phyloP scores from a whole-genome alignment of 495 filamentous ascomycete species.

The Hypomontagnella monticulosa region DNA sequence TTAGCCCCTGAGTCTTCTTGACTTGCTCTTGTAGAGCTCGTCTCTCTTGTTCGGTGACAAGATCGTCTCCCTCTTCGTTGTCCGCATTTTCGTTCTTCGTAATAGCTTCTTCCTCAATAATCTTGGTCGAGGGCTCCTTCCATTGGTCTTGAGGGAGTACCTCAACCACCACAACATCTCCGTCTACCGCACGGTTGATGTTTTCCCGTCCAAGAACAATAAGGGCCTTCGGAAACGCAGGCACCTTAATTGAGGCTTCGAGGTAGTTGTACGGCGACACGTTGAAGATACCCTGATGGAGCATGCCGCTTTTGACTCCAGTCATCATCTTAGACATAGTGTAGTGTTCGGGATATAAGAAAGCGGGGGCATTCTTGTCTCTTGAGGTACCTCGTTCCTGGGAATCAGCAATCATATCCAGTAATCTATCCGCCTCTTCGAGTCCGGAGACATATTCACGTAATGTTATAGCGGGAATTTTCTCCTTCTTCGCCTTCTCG shows the following conservation, averaged over 20 bases:
- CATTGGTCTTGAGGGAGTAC: constrained; percentile 92
- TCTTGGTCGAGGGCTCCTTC: constrained; percentile 94
- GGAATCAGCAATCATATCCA: constrained; percentile 93
- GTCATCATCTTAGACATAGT: constrained; percentile 95
- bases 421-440: constrained; percentile 80
- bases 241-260: constrained; percentile 88
- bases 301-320: constrained; percentile 80
- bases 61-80: constrained; percentile 69
- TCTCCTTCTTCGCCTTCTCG: constrained; percentile 79
- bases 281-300: constrained; percentile 95
- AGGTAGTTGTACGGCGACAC: constrained; percentile 98
- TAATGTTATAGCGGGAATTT: constrained; percentile 71
- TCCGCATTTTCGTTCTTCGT: constrained; percentile 93
- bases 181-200: constrained; percentile 91
- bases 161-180: constrained; percentile 91
- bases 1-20: constrained; percentile 82
- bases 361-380: constrained; percentile 68
- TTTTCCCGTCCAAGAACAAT: constrained; percentile 93
- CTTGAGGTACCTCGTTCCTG: constrained; percentile 71
- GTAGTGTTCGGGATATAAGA: constrained; percentile 84
- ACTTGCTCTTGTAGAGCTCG: constrained; percentile 90
- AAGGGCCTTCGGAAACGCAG: constrained; percentile 87
- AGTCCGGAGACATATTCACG: constrained; percentile 83
- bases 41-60: constrained; percentile 86
- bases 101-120: constrained; percentile 92